These are phyloP conservation scores for Yamadazyma triangularis DNA, from an alignment of 1,139 yeast genomes.

Conservation along the genomic window DNA sequence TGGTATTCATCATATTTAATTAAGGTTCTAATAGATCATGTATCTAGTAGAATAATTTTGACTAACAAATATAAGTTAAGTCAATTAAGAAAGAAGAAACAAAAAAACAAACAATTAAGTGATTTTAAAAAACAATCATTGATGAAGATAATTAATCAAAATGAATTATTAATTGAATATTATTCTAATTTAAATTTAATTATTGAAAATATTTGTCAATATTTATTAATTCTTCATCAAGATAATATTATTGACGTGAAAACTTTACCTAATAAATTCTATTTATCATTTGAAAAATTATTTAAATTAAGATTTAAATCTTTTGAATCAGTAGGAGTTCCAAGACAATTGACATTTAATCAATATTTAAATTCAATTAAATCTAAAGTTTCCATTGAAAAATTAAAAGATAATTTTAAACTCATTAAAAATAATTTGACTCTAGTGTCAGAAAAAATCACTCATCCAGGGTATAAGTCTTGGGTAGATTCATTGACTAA, in stretches of 20 bases:
- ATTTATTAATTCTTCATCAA: slow-evolving; percentile 14
- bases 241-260: slow-evolving; percentile 24
- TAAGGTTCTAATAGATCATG: slow-evolving; percentile 43
- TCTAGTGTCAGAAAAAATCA: slow-evolving; percentile 6
- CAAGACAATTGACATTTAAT: slow-evolving; percentile 52
- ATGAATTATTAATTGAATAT: slow-evolving; percentile 24
- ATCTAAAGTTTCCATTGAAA: slow-evolving; percentile 5
- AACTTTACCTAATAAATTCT: slow-evolving; percentile 22
- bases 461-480: slow-evolving; percentile 9
- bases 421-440: slow-evolving; percentile 10
- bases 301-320: slow-evolving; percentile 75
- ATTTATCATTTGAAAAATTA: slow-evolving; percentile 45
- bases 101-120: slow-evolving; percentile 42
- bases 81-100: slow-evolving; percentile 40
- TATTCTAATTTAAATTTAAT: slow-evolving; percentile 34
- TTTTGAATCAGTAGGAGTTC: slow-evolving; percentile 79
- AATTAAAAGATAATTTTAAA: slow-evolving; percentile 14
- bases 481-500: slow-evolving; percentile 25
- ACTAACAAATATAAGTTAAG: slow-evolving; percentile 35
- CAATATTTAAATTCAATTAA: slow-evolving; percentile 18
- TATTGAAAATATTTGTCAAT: slow-evolving; percentile 17
- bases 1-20: slow-evolving; percentile 62
- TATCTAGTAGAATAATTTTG: slow-evolving; percentile 40
- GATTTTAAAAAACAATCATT: slow-evolving; percentile 29
- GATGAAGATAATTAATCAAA: slow-evolving; percentile 13